Evolutionary conservation across 148 eudicot genomes (phyloP), one percentile per base, ranked within the genome.

Genomic region (Cornus suecica): DNA sequence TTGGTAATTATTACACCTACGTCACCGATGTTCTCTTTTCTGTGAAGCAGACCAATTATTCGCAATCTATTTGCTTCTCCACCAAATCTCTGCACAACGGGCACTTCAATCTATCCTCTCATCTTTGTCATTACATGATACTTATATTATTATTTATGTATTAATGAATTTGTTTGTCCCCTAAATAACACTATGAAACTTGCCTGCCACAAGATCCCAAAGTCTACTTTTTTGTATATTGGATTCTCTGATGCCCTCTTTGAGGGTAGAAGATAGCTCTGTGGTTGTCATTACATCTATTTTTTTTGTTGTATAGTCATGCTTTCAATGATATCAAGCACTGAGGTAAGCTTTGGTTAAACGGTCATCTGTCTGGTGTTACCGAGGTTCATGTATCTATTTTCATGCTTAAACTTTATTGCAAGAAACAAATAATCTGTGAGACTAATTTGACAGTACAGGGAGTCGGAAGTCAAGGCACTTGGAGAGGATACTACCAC

Each of bases 261-360:
- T n/a, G n/a, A n/a, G n/a, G n/a, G 65, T 83, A 79, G 80, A 88
- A 80, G 83, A 84, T 88, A 78, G 74, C 78, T 54, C 65, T 79
- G 58, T 88, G 87, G 94, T 78, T 88, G 45, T 80, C 73, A 24
- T 84, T 87, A 60, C 77, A 82, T 78, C 79, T 84, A n/a, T n/a
- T n/a, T 69, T 76, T 76, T 65, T 86, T 75, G 83, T 84, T 86
- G 66, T 67, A 76, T 22, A 80, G 76, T 79, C 71, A 76, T 76
- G 79, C 79, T 65, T 14, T 68, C 23, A 69, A 70, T 62, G 80
- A 81, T 69, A 45, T 54, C 45, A 37, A 70, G 74, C 34, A 70
- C 72, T 0, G 78, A 81, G 87, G 90, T 85, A 72, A 85, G 76
- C n/a, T 64, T 73, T 58, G 31, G 66, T 48, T 76, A 41, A 70